These are phyloP conservation scores for Schizothecium vesticola DNA, from an alignment of 495 filamentous ascomycete genomes.

Conservation along the genomic window DNA sequence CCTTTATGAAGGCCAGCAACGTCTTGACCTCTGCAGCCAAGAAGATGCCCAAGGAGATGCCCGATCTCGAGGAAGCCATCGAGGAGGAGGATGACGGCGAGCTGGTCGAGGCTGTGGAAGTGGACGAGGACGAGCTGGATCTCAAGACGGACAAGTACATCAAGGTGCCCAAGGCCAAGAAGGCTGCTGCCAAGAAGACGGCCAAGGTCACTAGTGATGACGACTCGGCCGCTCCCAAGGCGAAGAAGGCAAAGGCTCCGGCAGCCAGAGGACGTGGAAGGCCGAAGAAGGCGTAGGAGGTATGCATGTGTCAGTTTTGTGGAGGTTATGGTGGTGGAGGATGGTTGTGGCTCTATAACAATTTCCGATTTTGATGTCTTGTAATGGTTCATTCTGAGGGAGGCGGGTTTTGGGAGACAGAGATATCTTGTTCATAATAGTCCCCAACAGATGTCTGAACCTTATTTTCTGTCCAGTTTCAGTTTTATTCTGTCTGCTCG, in stretches of 20 bases:
- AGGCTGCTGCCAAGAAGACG: conserved; percentile 34
- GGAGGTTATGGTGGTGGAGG: no score
- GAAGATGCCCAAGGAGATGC: conserved; percentile 52
- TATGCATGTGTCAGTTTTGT: background rate
- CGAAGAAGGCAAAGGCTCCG: conserved; percentile 10
- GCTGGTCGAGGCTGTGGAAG: conserved; percentile 55
- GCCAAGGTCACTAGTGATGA: conserved; percentile 24
- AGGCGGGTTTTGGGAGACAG: background rate
- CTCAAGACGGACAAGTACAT: conserved; percentile 95
- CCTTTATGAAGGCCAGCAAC: conserved; percentile 89
- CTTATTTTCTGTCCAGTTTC: background rate
- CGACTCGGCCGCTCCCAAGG: conserved; percentile 26
- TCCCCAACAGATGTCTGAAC: background rate
- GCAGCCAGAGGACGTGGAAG: conserved; percentile 18
- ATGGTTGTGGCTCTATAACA: background rate
- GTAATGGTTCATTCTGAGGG: background rate
- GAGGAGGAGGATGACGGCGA: conserved; percentile 84
- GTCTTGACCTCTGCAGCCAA: conserved; percentile 48
- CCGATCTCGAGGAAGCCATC: conserved; percentile 93
- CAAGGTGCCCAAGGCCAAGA: conserved; percentile 68
- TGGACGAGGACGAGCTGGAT: conserved; percentile 69
- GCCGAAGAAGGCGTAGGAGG: conserved; percentile 17
- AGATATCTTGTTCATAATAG: background rate
- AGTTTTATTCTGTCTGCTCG: background rate
- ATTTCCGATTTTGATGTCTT: background rate